Evolutionary conservation across 345 rosid species (phyloP).

Genomic region (Murraya koenigii): DNA sequence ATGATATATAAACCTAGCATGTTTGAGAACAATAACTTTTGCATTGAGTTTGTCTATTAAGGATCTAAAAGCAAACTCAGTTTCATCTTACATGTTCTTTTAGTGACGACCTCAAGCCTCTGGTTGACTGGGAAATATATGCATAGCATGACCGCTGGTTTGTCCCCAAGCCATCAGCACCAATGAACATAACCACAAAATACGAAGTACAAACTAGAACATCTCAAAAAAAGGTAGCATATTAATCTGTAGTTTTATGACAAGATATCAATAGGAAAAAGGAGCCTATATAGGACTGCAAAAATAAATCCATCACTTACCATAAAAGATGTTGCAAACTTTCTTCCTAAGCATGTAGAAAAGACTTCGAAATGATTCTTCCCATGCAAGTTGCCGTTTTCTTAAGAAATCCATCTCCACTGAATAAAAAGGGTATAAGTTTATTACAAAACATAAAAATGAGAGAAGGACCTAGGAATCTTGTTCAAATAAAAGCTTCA

Average conservation of each 20-base stretch:
- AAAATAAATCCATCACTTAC: constrained; percentile 35
- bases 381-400: constrained; percentile 71
- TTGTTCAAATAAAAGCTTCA: constrained; percentile 4
- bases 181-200: constrained; percentile 85
- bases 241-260: constrained; percentile 1
- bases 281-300: neutral
- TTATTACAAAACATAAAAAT: constrained; percentile 15
- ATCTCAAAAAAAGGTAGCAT: constrained; percentile 18
- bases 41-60: neutral
- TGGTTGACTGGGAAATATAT: constrained; percentile 79
- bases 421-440: constrained; percentile 24
- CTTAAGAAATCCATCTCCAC: constrained; percentile 66
- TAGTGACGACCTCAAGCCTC: constrained; percentile 71
- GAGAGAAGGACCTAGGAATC: constrained; percentile 1
- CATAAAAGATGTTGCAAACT: constrained; percentile 71
- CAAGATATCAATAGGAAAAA: constrained; percentile 8
- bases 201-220: constrained; percentile 79
- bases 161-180: constrained; percentile 38
- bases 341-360: constrained; percentile 79
- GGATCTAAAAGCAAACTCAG: neutral
- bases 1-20: neutral
- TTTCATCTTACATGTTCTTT: constrained; percentile 76
- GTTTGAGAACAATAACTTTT: neutral
- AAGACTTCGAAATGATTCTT: constrained; percentile 88
- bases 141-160: constrained; percentile 57